Base-by-base conservation (phyloP, 106 monocot species). In the Dendrobium catenatum region DNA sequence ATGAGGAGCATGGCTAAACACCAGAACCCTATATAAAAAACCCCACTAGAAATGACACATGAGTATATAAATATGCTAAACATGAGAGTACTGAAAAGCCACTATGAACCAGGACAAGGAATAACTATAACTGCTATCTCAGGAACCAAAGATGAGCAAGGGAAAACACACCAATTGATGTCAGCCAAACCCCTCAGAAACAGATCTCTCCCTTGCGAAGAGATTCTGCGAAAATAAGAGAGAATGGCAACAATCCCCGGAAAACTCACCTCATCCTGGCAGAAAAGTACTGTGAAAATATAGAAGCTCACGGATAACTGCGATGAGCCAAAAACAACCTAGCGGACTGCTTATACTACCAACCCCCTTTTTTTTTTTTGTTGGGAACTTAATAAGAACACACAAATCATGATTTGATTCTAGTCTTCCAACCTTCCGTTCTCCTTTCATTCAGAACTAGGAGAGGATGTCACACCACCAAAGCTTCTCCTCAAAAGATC, bases 381-480 rank as follows among this genome's bases (percentile, higher is more conserved):
- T n/a, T 78, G 77, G 55, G 24, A n/a, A 19, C 24, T 24, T 16
- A 24, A 27, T 26, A 7, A 24, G 10, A 10, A 1, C 37, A 37
- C 37, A 37, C 37, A 37, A 37, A 37, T 37, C 37, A 37, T 37
- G 3, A 37, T 37, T 37, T 58, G 27, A 37, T 24, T 33, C 22
- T 17, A 11, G 18, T 18, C 55, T 19, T 64, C 48, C 29, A 47
- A 42, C 11, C 66, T 31, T 17, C 42, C 3, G 4, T 51, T 2
- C 4, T 27, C 41, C 20, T 66, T 42, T 4, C 46, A 66, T 46
- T 31, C 42, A 18, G 0, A 8, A 20, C 15, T 80, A 96, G 43
- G 79, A 83, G 56, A 96, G 85, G 83, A 96, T 88, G 77, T 96
- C 92, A 43, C 96, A 94, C 87, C 89, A 85, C 85, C 82, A 85